Evolutionary conservation across 257 asterid species (phyloP).

Genomic region (Solanum sparsipilum): DNA sequence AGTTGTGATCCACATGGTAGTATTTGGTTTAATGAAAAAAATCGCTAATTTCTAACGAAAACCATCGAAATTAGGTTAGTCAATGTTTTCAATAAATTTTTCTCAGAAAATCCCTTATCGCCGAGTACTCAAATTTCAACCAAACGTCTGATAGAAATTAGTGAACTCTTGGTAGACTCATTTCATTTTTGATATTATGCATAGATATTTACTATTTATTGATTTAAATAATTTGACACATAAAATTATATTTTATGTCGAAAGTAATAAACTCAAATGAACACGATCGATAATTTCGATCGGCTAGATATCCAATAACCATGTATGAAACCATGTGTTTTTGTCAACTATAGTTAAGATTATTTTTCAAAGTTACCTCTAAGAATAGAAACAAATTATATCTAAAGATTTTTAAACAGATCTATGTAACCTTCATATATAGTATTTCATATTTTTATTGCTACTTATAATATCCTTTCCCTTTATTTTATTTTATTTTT

Average conservation of each 20-base stretch:
- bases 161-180: background rate
- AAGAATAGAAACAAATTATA: background rate
- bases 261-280: background rate
- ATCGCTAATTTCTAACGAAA: background rate
- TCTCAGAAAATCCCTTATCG: fast-evolving
- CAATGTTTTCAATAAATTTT: background rate
- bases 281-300: too few species aligned
- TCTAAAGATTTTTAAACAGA: background rate
- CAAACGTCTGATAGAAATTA: background rate
- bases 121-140: background rate
- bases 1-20: background rate
- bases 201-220: background rate
- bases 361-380: background rate
- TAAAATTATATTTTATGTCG: background rate
- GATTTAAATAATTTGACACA: background rate
- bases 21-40: background rate
- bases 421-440: background rate
- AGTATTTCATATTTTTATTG: background rate
- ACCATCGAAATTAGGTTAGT: background rate
- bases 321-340: background rate
- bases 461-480: background rate
- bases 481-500: too few species aligned
- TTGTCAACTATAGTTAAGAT: background rate
- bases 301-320: background rate
- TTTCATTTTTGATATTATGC: background rate